Base-by-base conservation (phyloP, 352 stramenopile genomes). In the Globisporangium acanthophoron region DNA sequence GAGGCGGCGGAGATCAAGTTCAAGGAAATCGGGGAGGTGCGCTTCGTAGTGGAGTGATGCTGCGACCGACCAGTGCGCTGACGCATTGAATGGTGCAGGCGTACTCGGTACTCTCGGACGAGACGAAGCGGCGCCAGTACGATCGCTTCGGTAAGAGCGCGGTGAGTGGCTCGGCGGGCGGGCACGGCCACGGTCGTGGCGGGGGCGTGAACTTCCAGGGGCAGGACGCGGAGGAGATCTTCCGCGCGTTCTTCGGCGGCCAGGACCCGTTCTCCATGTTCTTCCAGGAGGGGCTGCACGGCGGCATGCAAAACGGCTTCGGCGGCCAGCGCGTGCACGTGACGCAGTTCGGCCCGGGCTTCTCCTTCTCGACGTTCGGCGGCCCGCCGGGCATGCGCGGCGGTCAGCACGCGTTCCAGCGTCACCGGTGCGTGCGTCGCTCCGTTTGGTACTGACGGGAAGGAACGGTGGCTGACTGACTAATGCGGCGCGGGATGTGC, bases 91-190 rank as follows among this genome's bases (percentile, higher is more conserved):
- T 39, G 1, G 24, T 58, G 12, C 47, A 90, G 80, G 91, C 91
- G 24, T 98, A 97, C 63, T 88, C 90, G 33, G 83, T 97, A 43
- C 76, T 98, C 6, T 96, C 87, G 24, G 92, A 98, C 66, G 76
- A 78, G 60, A 74, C 90, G 44, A 96, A 96, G 72, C 59, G 88
- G 31, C 71, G 90, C 52, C 78, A 90, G 35, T 97, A 97, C 65
- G 92, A 98, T 57, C 84, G 92, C 57, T 97, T 96, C 62, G 91
- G 91, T 31, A 92, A 97, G 73, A 78, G 69, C 37, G 82, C 65
- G 9, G 64, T 92, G 39, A 73, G 72, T 35, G 74, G 76, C 21
- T 64, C 66, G 13, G 70, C 60, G 8, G 66, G 63, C 44, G 69
- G 64, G 8, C 56, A 60, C 21, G 54, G 51, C 43, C 69, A 64